Evolutionary conservation across 805 yeast species (phyloP).

Genomic region (Cyberlindnera suaveolens): DNA sequence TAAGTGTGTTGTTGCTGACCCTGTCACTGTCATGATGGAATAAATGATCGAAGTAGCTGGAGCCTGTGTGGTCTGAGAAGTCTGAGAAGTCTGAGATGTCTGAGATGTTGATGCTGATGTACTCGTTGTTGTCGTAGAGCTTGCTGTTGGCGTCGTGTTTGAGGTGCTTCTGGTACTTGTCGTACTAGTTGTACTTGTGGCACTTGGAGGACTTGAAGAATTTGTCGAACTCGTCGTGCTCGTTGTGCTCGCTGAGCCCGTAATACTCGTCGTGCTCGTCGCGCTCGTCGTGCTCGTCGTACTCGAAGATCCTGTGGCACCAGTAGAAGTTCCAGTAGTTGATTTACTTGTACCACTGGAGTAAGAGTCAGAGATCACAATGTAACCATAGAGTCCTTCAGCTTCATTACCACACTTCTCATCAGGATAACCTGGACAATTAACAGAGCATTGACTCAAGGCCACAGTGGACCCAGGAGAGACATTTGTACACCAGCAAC

Average conservation of each 20-base stretch:
- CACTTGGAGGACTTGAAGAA: not conserved
- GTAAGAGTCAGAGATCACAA: constrained; percentile 31
- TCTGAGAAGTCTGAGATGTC: constrained; percentile 13
- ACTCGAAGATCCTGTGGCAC: not conserved
- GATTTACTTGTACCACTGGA: constrained; percentile 3
- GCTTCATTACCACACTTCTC: constrained; percentile 38
- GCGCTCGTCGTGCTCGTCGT: not conserved
- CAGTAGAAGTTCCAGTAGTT: not conserved
- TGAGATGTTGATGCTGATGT: constrained; percentile 20
- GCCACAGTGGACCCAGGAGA: constrained; percentile 38
- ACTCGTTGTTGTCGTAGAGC: constrained; percentile 1
- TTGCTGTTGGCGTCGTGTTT: not conserved
- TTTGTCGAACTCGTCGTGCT: not conserved
- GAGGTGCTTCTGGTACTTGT: not conserved
- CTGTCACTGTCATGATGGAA: constrained; percentile 31
- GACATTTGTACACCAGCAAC: constrained; percentile 59
- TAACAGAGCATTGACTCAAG: constrained; percentile 26
- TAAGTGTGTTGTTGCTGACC: constrained; percentile 23
- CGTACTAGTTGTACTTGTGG: not conserved
- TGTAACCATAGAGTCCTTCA: constrained; percentile 47
- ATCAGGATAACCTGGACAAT: constrained; percentile 39
- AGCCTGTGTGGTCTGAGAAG: constrained; percentile 6
- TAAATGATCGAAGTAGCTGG: constrained; percentile 28
- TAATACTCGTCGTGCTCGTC: not conserved
- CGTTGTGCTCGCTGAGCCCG: not conserved